These are phyloP conservation scores for Nectriaceae sp. DNA, from an alignment of 2,329 filamentous ascomycete species.

Conservation along the genomic window DNA sequence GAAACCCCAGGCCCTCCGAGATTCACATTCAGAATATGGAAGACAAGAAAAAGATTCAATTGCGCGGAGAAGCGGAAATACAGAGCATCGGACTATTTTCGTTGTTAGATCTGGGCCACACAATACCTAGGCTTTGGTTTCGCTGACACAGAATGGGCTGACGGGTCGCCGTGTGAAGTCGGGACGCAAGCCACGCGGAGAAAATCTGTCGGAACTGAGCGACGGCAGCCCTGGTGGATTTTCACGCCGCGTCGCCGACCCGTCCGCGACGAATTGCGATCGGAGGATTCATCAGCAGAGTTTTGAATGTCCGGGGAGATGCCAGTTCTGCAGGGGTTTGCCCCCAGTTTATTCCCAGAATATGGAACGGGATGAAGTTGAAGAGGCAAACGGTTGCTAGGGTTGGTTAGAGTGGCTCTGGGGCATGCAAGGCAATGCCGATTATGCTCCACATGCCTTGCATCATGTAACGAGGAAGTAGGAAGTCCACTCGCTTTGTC, in stretches of 20 bases:
- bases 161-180: constrained; percentile 10
- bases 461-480: no score
- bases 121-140: constrained; percentile 12
- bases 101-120: constrained; percentile 15
- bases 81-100: constrained; percentile 2
- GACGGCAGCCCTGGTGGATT: neutral
- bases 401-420: no score
- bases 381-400: no score
- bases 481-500: neutral
- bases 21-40: neutral
- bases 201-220: constrained; percentile 21
- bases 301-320: neutral
- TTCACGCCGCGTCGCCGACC: neutral
- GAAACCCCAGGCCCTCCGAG: no score
- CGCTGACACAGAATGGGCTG: constrained; percentile 30
- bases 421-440: no score
- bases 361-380: no score
- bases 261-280: constrained; percentile 12
- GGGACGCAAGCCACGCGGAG: constrained; percentile 25
- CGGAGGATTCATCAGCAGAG: constrained; percentile 20
- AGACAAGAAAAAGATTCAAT: neutral
- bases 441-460: no score
- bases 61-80: constrained; percentile 31
- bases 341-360: neutral
- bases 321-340: neutral